Evolutionary conservation across 2,329 filamentous ascomycete genomes (phyloP), one percentile per base, ranked within the genome.

Genomic region (Acephala macrosclerotiorum): DNA sequence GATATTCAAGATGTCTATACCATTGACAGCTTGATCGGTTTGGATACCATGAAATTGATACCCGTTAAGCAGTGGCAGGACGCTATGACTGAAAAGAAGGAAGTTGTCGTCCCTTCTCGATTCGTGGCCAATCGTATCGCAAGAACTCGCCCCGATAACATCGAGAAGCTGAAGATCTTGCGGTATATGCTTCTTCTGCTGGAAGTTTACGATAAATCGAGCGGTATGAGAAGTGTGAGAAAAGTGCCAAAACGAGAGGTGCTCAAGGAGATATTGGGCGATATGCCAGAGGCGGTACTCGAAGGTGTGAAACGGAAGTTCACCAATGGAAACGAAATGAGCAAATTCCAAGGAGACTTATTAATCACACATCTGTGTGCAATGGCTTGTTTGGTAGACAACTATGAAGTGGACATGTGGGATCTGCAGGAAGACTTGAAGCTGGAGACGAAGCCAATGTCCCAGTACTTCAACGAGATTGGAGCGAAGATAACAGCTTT

Each of bases 51-150:
- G 76, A 86, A 87, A 60, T 80, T 87, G 14, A 83, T 96, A 8
- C 87, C 89, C 12, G 85, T 94, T 65, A 87, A 87, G 74, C 89
- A 93, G 70, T 96, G 92, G 92, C 84, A 91, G 69, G 87, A 93
- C 65, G 84, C 85, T 57, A 82, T 85, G n/a, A 84, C 85, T 71
- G 83, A 84, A 26, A 83, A 84, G 36, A 82, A 89, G 70, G 81
- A 83, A 61, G 82, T 92, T 42, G 76, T 84, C 55, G 80, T 89
- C 38, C 80, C 78, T 49, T 91, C 88, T 42, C 84, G 84, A 66
- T 94, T 86, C 71, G 89, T 94, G 5, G 88, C 90, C 1, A 80
- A 81, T 61, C 87, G 91, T 47, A 82, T 81, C 63, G 75, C 80
- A 40, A 78, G 87, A 53, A 84, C 83, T 2, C 22, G 25, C 5